phyloP scores from a whole-genome alignment of 352 stramenopile species.

The Phytophthora sp. region DNA sequence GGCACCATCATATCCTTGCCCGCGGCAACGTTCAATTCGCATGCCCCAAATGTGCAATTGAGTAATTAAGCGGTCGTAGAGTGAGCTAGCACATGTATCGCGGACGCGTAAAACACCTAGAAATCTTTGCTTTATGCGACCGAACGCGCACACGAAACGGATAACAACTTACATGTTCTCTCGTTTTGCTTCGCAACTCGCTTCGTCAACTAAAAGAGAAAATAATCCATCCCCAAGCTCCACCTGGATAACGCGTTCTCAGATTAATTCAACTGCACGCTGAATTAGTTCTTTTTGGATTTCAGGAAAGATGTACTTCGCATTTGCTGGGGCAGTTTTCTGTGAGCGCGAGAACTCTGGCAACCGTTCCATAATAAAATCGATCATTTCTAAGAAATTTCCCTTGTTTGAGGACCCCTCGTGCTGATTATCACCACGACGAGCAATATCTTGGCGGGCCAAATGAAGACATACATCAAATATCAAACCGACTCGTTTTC shows the following conservation, averaged over 20 bases:
- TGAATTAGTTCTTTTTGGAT: neutral
- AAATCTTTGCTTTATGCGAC: neutral
- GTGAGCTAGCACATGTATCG: neutral
- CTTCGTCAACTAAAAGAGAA: conserved; percentile 9
- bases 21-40: neutral
- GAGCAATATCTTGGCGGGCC: neutral
- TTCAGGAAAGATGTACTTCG: neutral
- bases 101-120: neutral
- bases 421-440: neutral
- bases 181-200: conserved; percentile 4
- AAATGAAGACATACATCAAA: neutral
- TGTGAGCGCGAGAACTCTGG: neutral
- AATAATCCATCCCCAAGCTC: conserved; percentile 1
- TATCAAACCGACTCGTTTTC: neutral
- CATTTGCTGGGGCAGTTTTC: neutral
- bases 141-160: neutral
- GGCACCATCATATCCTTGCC: neutral
- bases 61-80: neutral
- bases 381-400: conserved; percentile 14
- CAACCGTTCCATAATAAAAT: neutral
- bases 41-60: neutral
- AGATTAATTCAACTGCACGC: neutral
- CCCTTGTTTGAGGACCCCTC: conserved; percentile 1
- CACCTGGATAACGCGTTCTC: neutral
- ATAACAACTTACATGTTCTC: conserved; percentile 6